Conservation (phyloP, 73 alveolate species). For the Paraurostyla sp. region DNA sequence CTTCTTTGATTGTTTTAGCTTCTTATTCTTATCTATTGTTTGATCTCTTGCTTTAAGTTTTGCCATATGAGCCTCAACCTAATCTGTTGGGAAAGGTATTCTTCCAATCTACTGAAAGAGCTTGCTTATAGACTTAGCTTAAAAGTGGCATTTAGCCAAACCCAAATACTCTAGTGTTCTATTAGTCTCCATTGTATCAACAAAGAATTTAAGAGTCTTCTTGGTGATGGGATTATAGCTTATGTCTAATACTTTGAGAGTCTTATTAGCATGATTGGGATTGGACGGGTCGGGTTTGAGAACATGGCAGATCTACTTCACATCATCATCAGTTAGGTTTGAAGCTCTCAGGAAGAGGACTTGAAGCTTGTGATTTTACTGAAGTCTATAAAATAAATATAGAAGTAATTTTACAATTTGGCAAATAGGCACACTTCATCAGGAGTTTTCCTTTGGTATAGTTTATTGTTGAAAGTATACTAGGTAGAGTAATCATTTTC, state of each 20-base stretch:
- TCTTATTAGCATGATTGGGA: conserved; percentile 49
- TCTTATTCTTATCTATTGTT: conserved; percentile 84
- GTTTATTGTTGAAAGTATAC: conserved; percentile 3
- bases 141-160: conserved; percentile 55
- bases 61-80: conserved; percentile 83
- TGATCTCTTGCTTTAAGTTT: conserved; percentile 88
- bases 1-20: conserved; percentile 83
- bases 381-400: not conserved
- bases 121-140: conserved; percentile 64
- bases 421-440: conserved; percentile 59
- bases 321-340: conserved; percentile 53
- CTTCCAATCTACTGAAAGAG: conserved; percentile 78
- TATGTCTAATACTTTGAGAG: conserved; percentile 67
- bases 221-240: conserved; percentile 53
- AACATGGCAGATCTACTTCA: conserved; percentile 43
- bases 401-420: conserved; percentile 29
- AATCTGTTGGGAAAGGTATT: conserved; percentile 83
- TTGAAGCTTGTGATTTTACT: conserved; percentile 56
- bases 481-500: conserved; percentile 51
- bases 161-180: conserved; percentile 72
- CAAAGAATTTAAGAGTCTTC: conserved; percentile 6
- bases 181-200: conserved; percentile 58
- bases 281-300: conserved; percentile 59
- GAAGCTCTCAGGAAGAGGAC: conserved; percentile 68
- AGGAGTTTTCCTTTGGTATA: not conserved